These are phyloP conservation scores for Ambrosiella beaveri DNA, from an alignment of 2,329 filamentous ascomycete genomes.

Conservation along the genomic window DNA sequence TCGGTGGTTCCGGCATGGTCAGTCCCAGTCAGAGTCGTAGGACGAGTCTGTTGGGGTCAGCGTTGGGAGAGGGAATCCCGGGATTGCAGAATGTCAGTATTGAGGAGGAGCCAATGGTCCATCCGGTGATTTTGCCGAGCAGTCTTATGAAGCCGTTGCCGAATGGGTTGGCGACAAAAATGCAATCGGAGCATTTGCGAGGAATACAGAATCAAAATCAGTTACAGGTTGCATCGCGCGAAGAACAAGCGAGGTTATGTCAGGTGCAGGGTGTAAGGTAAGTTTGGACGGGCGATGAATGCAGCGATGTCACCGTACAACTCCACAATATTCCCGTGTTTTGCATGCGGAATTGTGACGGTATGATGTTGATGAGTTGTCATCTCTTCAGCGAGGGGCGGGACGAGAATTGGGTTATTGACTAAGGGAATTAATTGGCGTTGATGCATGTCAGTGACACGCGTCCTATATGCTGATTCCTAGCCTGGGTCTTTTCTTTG, in stretches of 20 bases:
- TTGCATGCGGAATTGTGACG: not conserved
- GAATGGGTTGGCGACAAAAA: not conserved
- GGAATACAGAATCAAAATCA: not conserved
- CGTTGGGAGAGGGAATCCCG: not conserved
- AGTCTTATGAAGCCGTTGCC: not conserved
- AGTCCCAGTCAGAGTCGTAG: not conserved
- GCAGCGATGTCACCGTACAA: not conserved
- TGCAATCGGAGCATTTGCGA: not conserved
- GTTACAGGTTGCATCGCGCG: constrained; percentile 2
- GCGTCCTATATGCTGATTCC: not conserved
- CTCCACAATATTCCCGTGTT: not conserved
- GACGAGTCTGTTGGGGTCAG: constrained; percentile 1
- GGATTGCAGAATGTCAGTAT: constrained; percentile 6
- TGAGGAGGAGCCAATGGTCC: not conserved
- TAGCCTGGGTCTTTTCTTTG: not conserved
- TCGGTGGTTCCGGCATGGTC: not conserved
- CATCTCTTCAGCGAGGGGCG: not conserved
- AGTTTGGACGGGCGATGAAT: not conserved
- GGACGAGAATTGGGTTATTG: not conserved
- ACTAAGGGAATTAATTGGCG: not conserved
- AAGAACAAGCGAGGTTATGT: constrained; percentile 10
- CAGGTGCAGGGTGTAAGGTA: constrained; percentile 8
- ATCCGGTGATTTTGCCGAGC: not conserved
- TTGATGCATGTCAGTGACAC: not conserved
- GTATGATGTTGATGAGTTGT: not conserved